These are phyloP conservation scores for Pleurotus salmoneostramineus DNA, from an alignment of 768 basidiomycete genomes.

Conservation along the genomic window DNA sequence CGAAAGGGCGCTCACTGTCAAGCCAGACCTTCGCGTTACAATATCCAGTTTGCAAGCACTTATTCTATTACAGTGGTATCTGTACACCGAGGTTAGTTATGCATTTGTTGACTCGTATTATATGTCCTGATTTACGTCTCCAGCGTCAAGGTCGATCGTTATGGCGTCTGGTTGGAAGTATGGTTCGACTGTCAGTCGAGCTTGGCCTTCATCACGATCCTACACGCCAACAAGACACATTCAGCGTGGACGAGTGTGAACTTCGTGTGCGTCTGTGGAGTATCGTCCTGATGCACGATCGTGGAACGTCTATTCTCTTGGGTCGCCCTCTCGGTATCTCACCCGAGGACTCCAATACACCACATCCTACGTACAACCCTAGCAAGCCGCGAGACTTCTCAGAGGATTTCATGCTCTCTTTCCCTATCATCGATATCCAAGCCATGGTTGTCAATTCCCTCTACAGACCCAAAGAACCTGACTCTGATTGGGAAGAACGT, in stretches of 20 bases:
- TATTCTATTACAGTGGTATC: constrained; percentile 83
- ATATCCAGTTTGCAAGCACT: constrained; percentile 81
- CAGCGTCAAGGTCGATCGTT: constrained; percentile 87
- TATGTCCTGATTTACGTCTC: not conserved
- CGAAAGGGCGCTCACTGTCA: constrained; percentile 70
- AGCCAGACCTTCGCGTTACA: constrained; percentile 81
- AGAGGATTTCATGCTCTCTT: constrained; percentile 76
- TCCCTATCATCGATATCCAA: constrained; percentile 78
- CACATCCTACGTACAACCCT: constrained; percentile 44
- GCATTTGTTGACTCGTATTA: not conserved
- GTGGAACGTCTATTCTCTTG: constrained; percentile 83
- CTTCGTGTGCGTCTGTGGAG: constrained; percentile 82
- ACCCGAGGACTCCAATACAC: constrained; percentile 81
- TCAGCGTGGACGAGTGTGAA: constrained; percentile 74
- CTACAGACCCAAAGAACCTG: constrained; percentile 72
- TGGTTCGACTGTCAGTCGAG: constrained; percentile 80
- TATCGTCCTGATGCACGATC: constrained; percentile 82
- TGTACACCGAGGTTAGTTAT: constrained; percentile 74
- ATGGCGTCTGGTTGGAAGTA: constrained; percentile 84
- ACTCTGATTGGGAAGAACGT: constrained; percentile 67
- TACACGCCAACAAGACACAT: constrained; percentile 54
- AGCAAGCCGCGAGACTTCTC: constrained; percentile 47
- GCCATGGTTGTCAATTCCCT: constrained; percentile 87
- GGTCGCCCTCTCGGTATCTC: constrained; percentile 82
- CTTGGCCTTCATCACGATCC: constrained; percentile 87